phyloP scores from a whole-genome alignment of 306 rosid genomes.

The Begonia fuchsioides region DNA sequence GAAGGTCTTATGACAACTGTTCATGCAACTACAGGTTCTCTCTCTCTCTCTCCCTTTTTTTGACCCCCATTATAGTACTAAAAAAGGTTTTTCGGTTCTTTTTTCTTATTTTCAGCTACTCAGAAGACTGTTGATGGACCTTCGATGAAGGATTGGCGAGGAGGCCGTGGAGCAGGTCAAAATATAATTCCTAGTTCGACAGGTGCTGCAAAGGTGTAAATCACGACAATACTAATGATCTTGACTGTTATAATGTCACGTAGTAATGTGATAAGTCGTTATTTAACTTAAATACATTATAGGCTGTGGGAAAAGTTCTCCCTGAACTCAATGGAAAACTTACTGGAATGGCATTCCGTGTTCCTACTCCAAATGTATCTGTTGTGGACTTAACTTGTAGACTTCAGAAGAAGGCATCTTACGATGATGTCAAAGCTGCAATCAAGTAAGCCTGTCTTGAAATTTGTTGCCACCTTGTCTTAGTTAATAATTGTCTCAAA shows the following conservation, averaged over 20 bases:
- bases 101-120: conserved; percentile 47
- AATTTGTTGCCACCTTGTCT: background rate
- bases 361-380: conserved; percentile 89
- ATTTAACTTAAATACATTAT: conserved; percentile 6
- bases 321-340: conserved; percentile 95
- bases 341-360: conserved; percentile 97
- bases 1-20: conserved; percentile 99
- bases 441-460: conserved; percentile 36
- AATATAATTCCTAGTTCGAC: conserved; percentile 97
- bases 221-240: background rate
- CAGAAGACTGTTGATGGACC: conserved; percentile 98
- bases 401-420: conserved; percentile 65
- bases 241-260: background rate
- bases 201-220: conserved; percentile 88
- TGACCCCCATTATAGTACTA: background rate
- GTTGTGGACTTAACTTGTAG: conserved; percentile 93
- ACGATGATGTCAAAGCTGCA: conserved; percentile 84
- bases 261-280: background rate
- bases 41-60: background rate
- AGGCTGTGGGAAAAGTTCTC: conserved; percentile 98
- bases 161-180: conserved; percentile 94
- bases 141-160: conserved; percentile 98
- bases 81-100: background rate
- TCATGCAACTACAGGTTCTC: conserved; percentile 93
- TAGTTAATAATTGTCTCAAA: background rate